Conservation (phyloP, 176 grass and related monocot species). For the Avena atlantica region DNA sequence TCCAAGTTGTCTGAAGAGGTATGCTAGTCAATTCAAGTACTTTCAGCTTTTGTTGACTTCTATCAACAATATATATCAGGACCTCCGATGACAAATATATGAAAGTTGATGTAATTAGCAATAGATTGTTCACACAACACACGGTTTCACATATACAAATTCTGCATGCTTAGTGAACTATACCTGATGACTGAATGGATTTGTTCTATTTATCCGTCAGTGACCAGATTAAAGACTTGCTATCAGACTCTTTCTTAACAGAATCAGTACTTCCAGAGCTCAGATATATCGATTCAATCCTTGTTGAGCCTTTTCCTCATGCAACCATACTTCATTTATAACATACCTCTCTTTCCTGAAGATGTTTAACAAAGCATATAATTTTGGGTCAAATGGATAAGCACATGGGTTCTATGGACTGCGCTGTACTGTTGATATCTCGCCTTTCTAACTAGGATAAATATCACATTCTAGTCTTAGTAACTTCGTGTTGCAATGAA, state of each 20-base stretch:
- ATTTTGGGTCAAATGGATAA: slow-evolving; percentile 9
- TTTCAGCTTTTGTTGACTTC: neutral
- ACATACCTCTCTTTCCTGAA: slow-evolving; percentile 1
- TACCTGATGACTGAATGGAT: neutral
- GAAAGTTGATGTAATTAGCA: slow-evolving; percentile 2
- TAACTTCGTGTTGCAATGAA: neutral
- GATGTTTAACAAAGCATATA: slow-evolving; percentile 20
- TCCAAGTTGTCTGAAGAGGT: slow-evolving; percentile 89
- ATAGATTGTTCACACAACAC: neutral
- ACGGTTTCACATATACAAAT: neutral
- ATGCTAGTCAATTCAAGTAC: slow-evolving; percentile 5
- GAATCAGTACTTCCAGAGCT: slow-evolving; percentile 1
- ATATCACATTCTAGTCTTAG: slow-evolving; percentile 27
- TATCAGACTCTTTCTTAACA: slow-evolving; percentile 27
- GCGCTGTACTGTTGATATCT: neutral
- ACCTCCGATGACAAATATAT: neutral
- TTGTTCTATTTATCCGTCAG: slow-evolving; percentile 20
- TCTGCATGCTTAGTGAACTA: slow-evolving; percentile 5
- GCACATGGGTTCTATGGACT: neutral
- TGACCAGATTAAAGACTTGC: neutral
- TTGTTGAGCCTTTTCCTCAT: neutral
- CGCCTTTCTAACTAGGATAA: slow-evolving; percentile 20
- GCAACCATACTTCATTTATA: neutral
- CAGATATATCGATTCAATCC: neutral
- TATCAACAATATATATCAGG: neutral